Evolutionary conservation across 1,139 yeast species (phyloP).

Genomic region (Candida pseudocylindracea): DNA sequence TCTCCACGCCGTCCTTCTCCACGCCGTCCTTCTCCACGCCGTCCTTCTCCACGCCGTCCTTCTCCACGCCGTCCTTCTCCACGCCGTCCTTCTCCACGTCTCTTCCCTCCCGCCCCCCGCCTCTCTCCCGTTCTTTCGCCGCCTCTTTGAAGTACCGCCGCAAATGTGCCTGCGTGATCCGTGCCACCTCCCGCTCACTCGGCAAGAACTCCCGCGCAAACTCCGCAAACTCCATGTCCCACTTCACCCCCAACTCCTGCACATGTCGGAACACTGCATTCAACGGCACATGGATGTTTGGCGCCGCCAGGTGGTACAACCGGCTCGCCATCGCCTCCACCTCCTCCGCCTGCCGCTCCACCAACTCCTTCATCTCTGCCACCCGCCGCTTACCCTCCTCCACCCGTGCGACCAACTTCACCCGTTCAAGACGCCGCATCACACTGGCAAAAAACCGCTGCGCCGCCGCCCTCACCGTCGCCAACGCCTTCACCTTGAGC

Average conservation of each 20-base stretch:
- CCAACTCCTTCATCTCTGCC: slow-evolving; percentile 30
- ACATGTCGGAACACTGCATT: slow-evolving; percentile 49
- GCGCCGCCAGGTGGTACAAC: slow-evolving; percentile 31
- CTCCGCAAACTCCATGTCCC: slow-evolving; percentile 77
- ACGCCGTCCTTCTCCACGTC: slow-evolving; percentile 1
- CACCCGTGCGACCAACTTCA: slow-evolving; percentile 51
- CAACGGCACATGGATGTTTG: slow-evolving; percentile 46
- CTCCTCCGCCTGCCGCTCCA: slow-evolving; percentile 24
- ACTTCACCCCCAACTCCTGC: slow-evolving; percentile 64
- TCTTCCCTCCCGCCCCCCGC: slow-evolving; percentile 1
- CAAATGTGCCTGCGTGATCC: slow-evolving; percentile 77
- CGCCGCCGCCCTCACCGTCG: slow-evolving; percentile 29
- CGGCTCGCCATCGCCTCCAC: slow-evolving; percentile 24
- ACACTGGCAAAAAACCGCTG: slow-evolving; percentile 51
- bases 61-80: too few relatives aligned
- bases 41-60: too few relatives aligned
- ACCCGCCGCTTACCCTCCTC: slow-evolving; percentile 45
- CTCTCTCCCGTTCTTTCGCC: neutral
- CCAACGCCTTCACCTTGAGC: slow-evolving; percentile 42
- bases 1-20: too few relatives aligned
- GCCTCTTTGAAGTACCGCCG: slow-evolving; percentile 21
- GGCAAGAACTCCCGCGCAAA: slow-evolving; percentile 69
- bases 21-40: too few relatives aligned
- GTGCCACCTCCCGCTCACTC: slow-evolving; percentile 80
- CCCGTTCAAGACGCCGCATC: slow-evolving; percentile 46